Conservation (phyloP, 306 rosid species). For the Lithocarpus polystachyus region DNA sequence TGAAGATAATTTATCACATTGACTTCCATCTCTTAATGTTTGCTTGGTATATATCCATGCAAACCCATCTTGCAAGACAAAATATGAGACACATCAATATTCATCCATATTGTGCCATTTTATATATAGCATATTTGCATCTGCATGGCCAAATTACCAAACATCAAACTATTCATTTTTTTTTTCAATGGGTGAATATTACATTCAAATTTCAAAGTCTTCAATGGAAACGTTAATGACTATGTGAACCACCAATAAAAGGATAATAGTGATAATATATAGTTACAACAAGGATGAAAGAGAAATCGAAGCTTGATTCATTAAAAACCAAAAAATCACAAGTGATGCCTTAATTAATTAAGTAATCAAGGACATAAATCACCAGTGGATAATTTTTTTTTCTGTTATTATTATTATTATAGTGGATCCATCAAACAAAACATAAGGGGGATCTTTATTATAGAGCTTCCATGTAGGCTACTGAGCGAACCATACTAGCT, state of each 20-base stretch:
- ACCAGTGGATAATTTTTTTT: too few species aligned
- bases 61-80: slow-evolving; percentile 27
- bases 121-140: background rate
- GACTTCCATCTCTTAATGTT: slow-evolving; percentile 45
- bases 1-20: slow-evolving; percentile 10
- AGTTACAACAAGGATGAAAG: slow-evolving; percentile 31
- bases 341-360: too few species aligned
- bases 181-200: slow-evolving; percentile 38
- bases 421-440: too few species aligned
- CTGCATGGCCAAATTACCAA: slow-evolving; percentile 24
- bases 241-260: slow-evolving; percentile 40
- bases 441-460: too few species aligned
- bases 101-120: too few species aligned
- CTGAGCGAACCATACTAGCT: too few species aligned
- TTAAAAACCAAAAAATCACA: slow-evolving; percentile 17
- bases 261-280: slow-evolving; percentile 42
- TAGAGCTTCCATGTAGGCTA: too few species aligned
- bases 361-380: too few species aligned
- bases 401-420: too few species aligned
- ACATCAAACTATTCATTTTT: slow-evolving; percentile 26
- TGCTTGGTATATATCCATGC: slow-evolving; percentile 42
- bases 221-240: slow-evolving; percentile 33
- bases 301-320: slow-evolving; percentile 23
- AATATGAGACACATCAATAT: slow-evolving; percentile 36
- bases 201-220: slow-evolving; percentile 33